A percentile compares a stretch with the other conserved stretches of the same genome.
These are phyloP conservation scores for Phytopythium boreale DNA, from an alignment of 352 stramenopile genomes.

Conservation along the genomic window DNA sequence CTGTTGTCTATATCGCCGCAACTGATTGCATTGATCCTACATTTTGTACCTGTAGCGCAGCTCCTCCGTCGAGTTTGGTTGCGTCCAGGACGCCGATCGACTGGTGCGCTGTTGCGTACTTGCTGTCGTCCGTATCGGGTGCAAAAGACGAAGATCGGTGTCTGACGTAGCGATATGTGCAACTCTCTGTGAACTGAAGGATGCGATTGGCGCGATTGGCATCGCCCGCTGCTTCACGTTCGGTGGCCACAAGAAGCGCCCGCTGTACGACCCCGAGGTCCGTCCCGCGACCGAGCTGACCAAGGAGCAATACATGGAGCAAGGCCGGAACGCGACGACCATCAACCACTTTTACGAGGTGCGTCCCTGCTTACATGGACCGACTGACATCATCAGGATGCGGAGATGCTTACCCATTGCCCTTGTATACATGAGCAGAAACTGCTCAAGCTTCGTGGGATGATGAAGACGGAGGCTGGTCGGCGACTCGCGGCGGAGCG, in stretches of 20 bases:
- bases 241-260: slow-evolving; percentile 77
- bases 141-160: neutral
- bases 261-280: slow-evolving; percentile 73
- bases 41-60: slow-evolving; percentile 13
- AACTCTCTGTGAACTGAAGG: slow-evolving; percentile 28
- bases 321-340: slow-evolving; percentile 58
- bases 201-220: slow-evolving; percentile 89
- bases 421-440: slow-evolving; percentile 40
- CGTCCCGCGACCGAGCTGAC: slow-evolving; percentile 53
- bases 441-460: slow-evolving; percentile 79
- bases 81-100: slow-evolving; percentile 87
- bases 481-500: slow-evolving; percentile 74
- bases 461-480: slow-evolving; percentile 86
- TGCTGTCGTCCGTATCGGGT: neutral
- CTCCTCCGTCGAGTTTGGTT: slow-evolving; percentile 73
- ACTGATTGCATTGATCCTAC: neutral
- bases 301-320: slow-evolving; percentile 81
- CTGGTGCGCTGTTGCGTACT: slow-evolving; percentile 48
- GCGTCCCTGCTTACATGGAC: neutral
- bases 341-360: slow-evolving; percentile 91
- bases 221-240: slow-evolving; percentile 91
- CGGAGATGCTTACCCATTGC: neutral
- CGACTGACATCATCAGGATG: neutral
- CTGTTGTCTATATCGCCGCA: neutral
- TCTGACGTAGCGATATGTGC: too few relatives aligned